Conservation (phyloP, 2,329 filamentous ascomycete species). For the Thielaviopsis punctulata region DNA sequence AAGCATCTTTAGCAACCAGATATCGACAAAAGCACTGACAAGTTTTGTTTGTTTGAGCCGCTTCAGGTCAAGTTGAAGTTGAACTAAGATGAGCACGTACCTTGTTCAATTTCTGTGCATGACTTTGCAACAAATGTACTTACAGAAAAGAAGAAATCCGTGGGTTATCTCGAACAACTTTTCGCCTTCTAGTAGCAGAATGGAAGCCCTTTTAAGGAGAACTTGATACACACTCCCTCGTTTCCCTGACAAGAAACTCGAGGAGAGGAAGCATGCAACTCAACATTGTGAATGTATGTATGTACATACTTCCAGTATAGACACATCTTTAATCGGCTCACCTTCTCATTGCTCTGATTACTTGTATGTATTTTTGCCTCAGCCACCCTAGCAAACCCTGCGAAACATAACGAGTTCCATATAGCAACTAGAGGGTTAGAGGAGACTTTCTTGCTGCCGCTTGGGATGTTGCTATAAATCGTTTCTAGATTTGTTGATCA, state of each 20-base stretch:
- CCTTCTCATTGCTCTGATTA: constrained; percentile 11
- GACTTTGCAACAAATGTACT: not conserved
- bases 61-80: too few species aligned
- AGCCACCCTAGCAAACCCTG: constrained; percentile 10
- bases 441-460: not conserved
- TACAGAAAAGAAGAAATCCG: too few species aligned
- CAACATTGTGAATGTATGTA: not conserved
- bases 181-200: not conserved
- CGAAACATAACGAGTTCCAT: constrained; percentile 10
- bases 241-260: not conserved
- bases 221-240: not conserved
- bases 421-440: not conserved
- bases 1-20: too few species aligned
- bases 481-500: too few species aligned
- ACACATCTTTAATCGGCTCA: too few species aligned
- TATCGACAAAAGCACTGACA: too few species aligned
- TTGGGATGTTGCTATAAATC: not conserved
- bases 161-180: too few species aligned
- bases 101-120: not conserved
- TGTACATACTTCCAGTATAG: too few species aligned
- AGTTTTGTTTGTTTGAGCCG: too few species aligned
- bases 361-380: constrained; percentile 10
- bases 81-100: too few species aligned
- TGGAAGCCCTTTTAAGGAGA: not conserved
- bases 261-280: too few species aligned